These are phyloP conservation scores for Paraconiothyrium sp. DNA, from an alignment of 2,329 filamentous ascomycete genomes.

Conservation along the genomic window DNA sequence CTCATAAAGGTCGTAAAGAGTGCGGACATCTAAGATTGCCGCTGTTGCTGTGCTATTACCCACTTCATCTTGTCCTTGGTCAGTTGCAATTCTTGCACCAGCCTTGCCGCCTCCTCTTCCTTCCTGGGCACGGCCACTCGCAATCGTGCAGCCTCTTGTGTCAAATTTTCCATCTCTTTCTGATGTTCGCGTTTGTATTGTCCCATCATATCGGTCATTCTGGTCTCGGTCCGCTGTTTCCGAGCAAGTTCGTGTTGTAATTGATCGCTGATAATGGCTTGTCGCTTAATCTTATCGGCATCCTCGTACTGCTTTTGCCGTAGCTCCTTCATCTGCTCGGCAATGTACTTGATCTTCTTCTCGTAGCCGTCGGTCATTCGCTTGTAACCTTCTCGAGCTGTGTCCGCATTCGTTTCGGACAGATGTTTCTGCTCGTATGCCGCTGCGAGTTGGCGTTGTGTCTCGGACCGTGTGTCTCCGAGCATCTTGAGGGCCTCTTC, in stretches of 20 bases:
- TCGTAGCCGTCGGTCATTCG: conserved; percentile 65
- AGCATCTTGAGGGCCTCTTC: conserved; percentile 69
- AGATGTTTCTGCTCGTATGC: conserved; percentile 55
- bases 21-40: conserved; percentile 22
- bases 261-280: conserved; percentile 77
- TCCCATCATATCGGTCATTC: conserved; percentile 68
- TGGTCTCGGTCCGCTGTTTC: conserved; percentile 68
- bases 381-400: conserved; percentile 77
- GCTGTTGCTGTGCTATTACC: conserved; percentile 63
- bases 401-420: conserved; percentile 69
- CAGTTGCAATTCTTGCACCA: conserved; percentile 48
- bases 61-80: conserved; percentile 75
- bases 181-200: conserved; percentile 73
- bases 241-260: conserved; percentile 74
- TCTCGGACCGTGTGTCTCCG: conserved; percentile 68
- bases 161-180: conserved; percentile 67
- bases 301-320: conserved; percentile 40
- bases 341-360: conserved; percentile 61
- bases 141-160: conserved; percentile 64
- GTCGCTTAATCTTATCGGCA: conserved; percentile 54
- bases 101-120: conserved; percentile 66
- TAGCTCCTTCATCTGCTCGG: conserved; percentile 53
- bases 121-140: conserved; percentile 64
- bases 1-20: conserved; percentile 20
- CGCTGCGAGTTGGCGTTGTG: conserved; percentile 71